Evolutionary conservation across 495 filamentous ascomycete genomes (phyloP).

Genomic region (Cladorrhinum samala): DNA sequence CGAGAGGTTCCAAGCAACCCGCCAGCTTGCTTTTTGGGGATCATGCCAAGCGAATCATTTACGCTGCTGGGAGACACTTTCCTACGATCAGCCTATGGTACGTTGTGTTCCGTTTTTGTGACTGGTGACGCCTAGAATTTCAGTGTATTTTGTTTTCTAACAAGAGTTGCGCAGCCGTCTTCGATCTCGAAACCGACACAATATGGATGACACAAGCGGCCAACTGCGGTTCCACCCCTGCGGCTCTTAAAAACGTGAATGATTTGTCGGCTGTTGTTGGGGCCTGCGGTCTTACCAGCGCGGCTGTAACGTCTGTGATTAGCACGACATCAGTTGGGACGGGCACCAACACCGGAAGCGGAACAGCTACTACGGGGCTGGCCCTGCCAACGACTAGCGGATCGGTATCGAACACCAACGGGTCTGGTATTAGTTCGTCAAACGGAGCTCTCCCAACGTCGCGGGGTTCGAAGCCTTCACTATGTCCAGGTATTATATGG

Average conservation of each 20-base stretch:
- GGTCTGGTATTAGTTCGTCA: background rate
- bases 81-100: constrained; percentile 77
- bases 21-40: constrained; percentile 66
- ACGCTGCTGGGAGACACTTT: constrained; percentile 87
- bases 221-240: constrained; percentile 39
- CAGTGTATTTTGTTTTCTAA: background rate
- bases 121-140: too few relatives aligned
- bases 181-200: constrained; percentile 40
- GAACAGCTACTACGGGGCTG: background rate
- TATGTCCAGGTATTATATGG: background rate
- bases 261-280: constrained; percentile 18
- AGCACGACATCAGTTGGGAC: constrained; percentile 5
- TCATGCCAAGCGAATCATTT: constrained; percentile 58
- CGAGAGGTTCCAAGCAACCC: constrained; percentile 43
- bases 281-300: constrained; percentile 11
- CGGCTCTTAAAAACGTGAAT: constrained; percentile 21
- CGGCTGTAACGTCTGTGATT: constrained; percentile 6
- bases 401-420: too few relatives aligned
- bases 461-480: background rate
- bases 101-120: constrained; percentile 8
- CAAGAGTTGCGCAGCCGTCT: constrained; percentile 30
- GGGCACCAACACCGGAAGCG: background rate
- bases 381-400: too few relatives aligned
- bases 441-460: background rate
- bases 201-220: constrained; percentile 41